Evolutionary conservation across 768 basidiomycete species (phyloP).

Genomic region (Calocybe gangraenosa): DNA sequence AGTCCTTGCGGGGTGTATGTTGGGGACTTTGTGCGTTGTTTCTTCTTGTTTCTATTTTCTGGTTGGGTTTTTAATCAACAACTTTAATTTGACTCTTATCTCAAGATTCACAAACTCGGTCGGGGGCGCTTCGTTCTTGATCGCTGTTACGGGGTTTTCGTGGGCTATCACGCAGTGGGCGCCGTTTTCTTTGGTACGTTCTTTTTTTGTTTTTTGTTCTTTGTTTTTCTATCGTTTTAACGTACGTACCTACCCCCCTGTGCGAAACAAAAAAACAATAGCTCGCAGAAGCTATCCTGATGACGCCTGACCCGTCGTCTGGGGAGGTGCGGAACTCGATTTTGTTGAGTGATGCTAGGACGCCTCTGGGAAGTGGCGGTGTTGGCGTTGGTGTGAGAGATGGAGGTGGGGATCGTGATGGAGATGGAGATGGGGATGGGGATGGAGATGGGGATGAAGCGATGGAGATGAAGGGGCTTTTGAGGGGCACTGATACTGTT

Average conservation of each 20-base stretch:
- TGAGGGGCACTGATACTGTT: background rate
- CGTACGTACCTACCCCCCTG: background rate
- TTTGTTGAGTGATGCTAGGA: conserved; percentile 40
- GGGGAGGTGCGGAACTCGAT: conserved; percentile 34
- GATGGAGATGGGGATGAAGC: no score
- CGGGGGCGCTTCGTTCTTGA: conserved; percentile 65
- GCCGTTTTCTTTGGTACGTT: conserved; percentile 79
- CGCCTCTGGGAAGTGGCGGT: conserved; percentile 27
- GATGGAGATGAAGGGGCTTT: background rate
- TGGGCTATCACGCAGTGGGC: conserved; percentile 94
- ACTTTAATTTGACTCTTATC: background rate
- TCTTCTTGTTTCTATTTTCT: no score
- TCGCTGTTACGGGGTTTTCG: conserved; percentile 81
- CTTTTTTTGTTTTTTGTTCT: background rate
- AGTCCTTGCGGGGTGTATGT: conserved; percentile 74
- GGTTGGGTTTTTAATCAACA: background rate
- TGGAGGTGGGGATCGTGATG: no score
- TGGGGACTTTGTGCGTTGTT: conserved; percentile 65
- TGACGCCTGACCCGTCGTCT: conserved; percentile 40
- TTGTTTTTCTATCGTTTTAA: no score
- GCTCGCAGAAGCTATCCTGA: conserved; percentile 85
- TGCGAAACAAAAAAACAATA: conserved; percentile 19
- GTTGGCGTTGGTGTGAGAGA: conserved; percentile 21
- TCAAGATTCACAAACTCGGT: conserved; percentile 70
- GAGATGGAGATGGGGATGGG: no score